These are phyloP conservation scores for Hemisphaericaspora xylanilytica DNA, from an alignment of 1,139 yeast genomes.

Conservation along the genomic window DNA sequence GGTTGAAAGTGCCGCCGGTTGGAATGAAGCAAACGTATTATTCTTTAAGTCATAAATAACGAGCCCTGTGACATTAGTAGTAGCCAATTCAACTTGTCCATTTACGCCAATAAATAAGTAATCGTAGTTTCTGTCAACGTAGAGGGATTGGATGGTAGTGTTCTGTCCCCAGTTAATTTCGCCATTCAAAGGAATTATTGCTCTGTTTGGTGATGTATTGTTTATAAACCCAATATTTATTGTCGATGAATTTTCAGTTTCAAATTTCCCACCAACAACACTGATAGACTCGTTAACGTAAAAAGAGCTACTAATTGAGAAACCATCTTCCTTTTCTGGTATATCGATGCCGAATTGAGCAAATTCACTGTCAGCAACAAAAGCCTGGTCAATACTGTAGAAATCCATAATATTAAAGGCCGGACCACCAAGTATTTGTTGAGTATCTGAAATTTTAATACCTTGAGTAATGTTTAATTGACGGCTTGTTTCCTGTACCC, in stretches of 20 bases:
- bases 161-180: constrained; percentile 44
- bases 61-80: constrained; percentile 41
- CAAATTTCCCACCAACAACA: constrained; percentile 52
- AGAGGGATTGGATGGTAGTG: constrained; percentile 39
- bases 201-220: constrained; percentile 21
- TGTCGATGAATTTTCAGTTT: constrained; percentile 18
- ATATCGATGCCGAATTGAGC: constrained; percentile 25
- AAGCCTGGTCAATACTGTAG: constrained; percentile 32
- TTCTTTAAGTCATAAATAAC: constrained; percentile 49
- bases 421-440: constrained; percentile 40
- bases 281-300: constrained; percentile 50
- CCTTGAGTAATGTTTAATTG: constrained; percentile 40
- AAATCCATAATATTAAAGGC: constrained; percentile 39
- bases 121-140: constrained; percentile 36
- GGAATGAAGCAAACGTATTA: constrained; percentile 37
- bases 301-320: constrained; percentile 40
- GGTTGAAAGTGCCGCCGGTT: constrained; percentile 45
- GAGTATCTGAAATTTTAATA: constrained; percentile 20
- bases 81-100: constrained; percentile 38
- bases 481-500: constrained; percentile 38
- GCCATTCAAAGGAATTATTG: constrained; percentile 27
- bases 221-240: constrained; percentile 44
- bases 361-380: constrained; percentile 22
- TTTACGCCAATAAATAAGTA: constrained; percentile 51
- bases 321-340: constrained; percentile 19